phyloP scores from a whole-genome alignment of 192 early-diverging fungal species.

The Rhizophlyctis rosea region DNA sequence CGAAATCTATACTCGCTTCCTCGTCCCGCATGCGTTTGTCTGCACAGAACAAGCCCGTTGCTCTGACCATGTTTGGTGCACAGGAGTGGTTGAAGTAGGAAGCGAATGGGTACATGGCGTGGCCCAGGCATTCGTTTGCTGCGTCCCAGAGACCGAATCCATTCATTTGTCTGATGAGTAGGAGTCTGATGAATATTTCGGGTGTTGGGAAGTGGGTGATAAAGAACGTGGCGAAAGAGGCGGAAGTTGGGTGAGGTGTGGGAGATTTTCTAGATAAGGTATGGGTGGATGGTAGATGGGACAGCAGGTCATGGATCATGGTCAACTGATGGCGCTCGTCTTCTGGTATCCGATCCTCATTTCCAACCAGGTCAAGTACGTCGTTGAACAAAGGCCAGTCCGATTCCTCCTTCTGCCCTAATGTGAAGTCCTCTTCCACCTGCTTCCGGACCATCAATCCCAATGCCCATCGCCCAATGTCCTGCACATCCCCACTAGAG shows the following conservation, averaged over 20 bases:
- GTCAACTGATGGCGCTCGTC: conserved; percentile 4
- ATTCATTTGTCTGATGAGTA: conserved; percentile 27
- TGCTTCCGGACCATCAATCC: neutral
- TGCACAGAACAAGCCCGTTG: conserved; percentile 2
- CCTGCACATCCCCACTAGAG: conserved; percentile 5
- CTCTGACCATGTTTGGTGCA: conserved; percentile 26
- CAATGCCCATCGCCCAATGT: conserved; percentile 12
- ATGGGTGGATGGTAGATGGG: neutral
- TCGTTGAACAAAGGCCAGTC: conserved; percentile 1
- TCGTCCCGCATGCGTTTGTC: no score
- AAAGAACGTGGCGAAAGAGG: conserved; percentile 24
- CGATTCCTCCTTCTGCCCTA: neutral
- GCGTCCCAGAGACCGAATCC: conserved; percentile 33
- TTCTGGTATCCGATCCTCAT: conserved; percentile 4
- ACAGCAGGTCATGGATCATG: conserved; percentile 5
- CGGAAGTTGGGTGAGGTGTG: no score
- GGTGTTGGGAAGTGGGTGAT: conserved; percentile 11
- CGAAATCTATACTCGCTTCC: no score
- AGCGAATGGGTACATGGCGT: conserved; percentile 28
- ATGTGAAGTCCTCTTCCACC: conserved; percentile 4
- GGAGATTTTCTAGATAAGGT: no score
- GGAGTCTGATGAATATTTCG: conserved; percentile 4
- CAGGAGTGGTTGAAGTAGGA: conserved; percentile 37
- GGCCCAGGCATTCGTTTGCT: conserved; percentile 26
- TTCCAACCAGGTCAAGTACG: conserved; percentile 6